These are phyloP conservation scores for Ulvella scutata DNA, from an alignment of 139 green algal genomes.

Conservation along the genomic window DNA sequence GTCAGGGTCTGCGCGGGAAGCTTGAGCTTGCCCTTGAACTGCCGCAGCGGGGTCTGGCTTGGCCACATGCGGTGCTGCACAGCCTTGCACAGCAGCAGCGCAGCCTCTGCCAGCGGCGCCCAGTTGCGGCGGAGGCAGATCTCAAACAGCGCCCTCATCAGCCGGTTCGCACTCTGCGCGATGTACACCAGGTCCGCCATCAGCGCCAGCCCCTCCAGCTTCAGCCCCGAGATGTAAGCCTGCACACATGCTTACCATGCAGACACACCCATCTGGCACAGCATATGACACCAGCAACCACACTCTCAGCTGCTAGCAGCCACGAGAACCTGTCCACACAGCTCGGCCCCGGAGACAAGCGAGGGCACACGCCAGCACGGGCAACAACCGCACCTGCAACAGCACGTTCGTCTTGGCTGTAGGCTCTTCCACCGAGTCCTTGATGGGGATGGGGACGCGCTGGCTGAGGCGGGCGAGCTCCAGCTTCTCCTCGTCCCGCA, in stretches of 20 bases:
- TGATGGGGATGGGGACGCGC: constrained; percentile 93
- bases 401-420: constrained; percentile 95
- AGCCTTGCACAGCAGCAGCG: constrained; percentile 88
- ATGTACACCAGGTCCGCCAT: constrained; percentile 95
- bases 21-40: constrained; percentile 63
- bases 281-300: background rate
- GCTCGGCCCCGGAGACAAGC: no score
- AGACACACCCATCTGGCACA: background rate
- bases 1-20: constrained; percentile 20
- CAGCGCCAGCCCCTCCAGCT: constrained; percentile 89
- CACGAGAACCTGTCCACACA: no score
- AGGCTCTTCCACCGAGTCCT: constrained; percentile 92
- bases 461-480: constrained; percentile 97
- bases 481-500: constrained; percentile 96
- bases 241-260: constrained; percentile 27
- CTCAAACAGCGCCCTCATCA: constrained; percentile 96
- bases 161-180: constrained; percentile 69
- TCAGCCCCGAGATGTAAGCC: constrained; percentile 86
- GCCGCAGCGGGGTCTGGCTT: constrained; percentile 75
- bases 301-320: no score
- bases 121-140: constrained; percentile 87
- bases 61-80: constrained; percentile 79
- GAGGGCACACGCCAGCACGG: no score
- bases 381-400: constrained; percentile 40
- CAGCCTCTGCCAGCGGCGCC: constrained; percentile 70